Conservation (phyloP, 2,329 filamentous ascomycete genomes). For the Ophiostoma novo-ulmi region DNA sequence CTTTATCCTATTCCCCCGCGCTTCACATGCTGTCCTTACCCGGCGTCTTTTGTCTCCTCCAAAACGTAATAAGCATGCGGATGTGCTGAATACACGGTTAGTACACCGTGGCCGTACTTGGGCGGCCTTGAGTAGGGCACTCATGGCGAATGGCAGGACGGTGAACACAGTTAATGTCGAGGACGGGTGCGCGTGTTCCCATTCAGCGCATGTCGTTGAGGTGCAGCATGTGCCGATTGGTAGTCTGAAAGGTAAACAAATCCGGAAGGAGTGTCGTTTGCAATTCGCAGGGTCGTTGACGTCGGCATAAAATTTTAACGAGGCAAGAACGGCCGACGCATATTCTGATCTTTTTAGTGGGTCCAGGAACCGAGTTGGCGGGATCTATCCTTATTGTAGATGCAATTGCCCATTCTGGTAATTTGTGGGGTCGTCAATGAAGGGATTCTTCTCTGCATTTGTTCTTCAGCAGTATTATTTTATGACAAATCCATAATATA, state of each 20-base stretch:
- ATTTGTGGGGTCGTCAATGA: background rate
- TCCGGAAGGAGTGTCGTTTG: background rate
- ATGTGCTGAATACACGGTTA: slow-evolving; percentile 19
- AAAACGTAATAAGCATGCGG: background rate
- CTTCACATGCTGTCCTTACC: background rate
- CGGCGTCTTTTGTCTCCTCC: background rate
- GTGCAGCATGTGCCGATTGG: background rate
- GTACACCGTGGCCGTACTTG: slow-evolving; percentile 4
- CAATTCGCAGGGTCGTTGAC: background rate
- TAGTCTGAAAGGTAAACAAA: background rate
- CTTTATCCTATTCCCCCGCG: background rate
- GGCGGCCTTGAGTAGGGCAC: slow-evolving; percentile 27
- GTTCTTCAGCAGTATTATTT: too few relatives aligned
- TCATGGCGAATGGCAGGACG: slow-evolving; percentile 19
- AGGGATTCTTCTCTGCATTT: too few relatives aligned
- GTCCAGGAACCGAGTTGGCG: slow-evolving; percentile 2
- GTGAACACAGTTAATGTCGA: background rate
- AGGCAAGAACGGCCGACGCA: slow-evolving; percentile 26
- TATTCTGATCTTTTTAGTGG: slow-evolving; percentile 22
- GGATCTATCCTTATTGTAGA: slow-evolving; percentile 3
- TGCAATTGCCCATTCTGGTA: background rate
- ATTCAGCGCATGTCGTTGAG: background rate
- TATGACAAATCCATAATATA: too few relatives aligned
- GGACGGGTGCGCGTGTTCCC: background rate
- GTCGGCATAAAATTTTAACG: background rate